These are phyloP conservation scores for Dactylellina sp. DNA, from an alignment of 2,329 filamentous ascomycete species.

Conservation along the genomic window DNA sequence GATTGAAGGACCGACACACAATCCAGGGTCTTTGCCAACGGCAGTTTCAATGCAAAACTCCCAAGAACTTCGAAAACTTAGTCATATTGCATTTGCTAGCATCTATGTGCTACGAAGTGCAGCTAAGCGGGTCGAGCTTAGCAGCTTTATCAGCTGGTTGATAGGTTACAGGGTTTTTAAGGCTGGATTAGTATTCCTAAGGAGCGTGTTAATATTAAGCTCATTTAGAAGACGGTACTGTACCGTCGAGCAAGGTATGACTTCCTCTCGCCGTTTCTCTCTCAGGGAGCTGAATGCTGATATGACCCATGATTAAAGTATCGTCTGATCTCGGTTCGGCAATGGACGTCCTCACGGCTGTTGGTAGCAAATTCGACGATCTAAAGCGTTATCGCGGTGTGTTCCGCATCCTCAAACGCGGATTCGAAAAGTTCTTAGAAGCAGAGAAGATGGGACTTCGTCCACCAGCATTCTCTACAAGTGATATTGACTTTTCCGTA, in stretches of 20 bases:
- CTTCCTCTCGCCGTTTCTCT: neutral
- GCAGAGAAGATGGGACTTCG: constrained; percentile 54
- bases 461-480: constrained; percentile 38
- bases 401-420: constrained; percentile 50
- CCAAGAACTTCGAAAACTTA: constrained; percentile 47
- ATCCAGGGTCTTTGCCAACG: constrained; percentile 5
- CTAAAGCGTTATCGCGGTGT: constrained; percentile 54
- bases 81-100: constrained; percentile 51
- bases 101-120: constrained; percentile 55
- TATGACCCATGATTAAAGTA: constrained; percentile 11
- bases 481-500: constrained; percentile 54
- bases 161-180: constrained; percentile 57
- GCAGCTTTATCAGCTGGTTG: constrained; percentile 51
- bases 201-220: constrained; percentile 47
- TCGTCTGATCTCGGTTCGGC: constrained; percentile 49
- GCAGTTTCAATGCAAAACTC: constrained; percentile 31
- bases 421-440: constrained; percentile 54
- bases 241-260: constrained; percentile 53
- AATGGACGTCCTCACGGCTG: constrained; percentile 53
- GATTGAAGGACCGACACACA: constrained; percentile 5
- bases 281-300: neutral
- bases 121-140: constrained; percentile 48
- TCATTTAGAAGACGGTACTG: constrained; percentile 53
- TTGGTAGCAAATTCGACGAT: constrained; percentile 54
- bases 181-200: constrained; percentile 49